A percentile compares a stretch with the other conserved stretches of the same genome.
Conservation (phyloP, 1,284 basidiomycete species). For the Sparassis latifolia region DNA sequence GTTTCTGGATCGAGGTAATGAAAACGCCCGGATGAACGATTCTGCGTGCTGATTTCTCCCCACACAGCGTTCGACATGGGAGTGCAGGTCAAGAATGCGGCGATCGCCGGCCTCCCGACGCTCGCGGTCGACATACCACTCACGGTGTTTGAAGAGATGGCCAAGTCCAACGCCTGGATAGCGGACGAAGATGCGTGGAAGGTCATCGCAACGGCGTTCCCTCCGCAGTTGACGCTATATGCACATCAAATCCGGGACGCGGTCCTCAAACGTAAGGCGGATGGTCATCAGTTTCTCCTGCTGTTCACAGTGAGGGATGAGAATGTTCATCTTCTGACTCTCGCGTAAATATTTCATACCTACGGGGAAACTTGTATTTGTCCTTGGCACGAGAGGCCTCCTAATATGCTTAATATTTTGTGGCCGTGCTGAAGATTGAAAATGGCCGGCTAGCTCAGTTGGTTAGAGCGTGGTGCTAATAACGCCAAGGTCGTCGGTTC, state of each 20-base stretch:
- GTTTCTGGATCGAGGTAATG: conserved; percentile 57
- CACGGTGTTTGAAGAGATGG: conserved; percentile 55
- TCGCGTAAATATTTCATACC: conserved; percentile 15
- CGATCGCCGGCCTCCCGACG: conserved; percentile 51
- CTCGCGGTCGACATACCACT: conserved; percentile 64
- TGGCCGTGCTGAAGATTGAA: neutral
- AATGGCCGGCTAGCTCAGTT: conserved; percentile 6
- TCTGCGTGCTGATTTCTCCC: neutral
- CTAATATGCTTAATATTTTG: neutral
- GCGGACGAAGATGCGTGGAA: conserved; percentile 72
- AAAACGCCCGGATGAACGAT: neutral
- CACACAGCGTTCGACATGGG: conserved; percentile 51
- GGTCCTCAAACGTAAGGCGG: conserved; percentile 49
- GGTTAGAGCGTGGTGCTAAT: conserved; percentile 8
- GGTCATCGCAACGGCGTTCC: conserved; percentile 45
- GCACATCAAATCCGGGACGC: conserved; percentile 62
- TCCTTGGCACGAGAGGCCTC: neutral
- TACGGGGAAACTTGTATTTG: neutral
- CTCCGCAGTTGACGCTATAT: conserved; percentile 50
- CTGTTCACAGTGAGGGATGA: conserved; percentile 69
- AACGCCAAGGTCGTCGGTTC: conserved; percentile 10
- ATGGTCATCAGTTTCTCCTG: conserved; percentile 57
- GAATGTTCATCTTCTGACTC: conserved; percentile 52
- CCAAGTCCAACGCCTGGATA: conserved; percentile 53
- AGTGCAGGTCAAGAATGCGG: conserved; percentile 46